These are phyloP conservation scores for Teratosphaeria pseudoeucalypti DNA, from an alignment of 2,329 filamentous ascomycete species.

Conservation along the genomic window DNA sequence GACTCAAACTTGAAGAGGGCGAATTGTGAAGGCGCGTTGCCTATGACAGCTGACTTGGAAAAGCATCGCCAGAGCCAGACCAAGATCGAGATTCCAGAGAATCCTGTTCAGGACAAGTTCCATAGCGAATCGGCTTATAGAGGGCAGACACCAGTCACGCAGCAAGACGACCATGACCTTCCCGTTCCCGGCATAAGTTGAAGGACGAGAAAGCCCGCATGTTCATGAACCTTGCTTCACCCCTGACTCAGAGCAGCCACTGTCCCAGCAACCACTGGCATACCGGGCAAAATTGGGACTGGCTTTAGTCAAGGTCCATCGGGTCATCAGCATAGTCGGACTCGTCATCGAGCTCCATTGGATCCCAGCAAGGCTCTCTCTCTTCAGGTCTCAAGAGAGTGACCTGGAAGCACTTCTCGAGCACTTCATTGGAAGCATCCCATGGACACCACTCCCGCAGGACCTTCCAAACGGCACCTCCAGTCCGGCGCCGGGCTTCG, in stretches of 20 bases:
- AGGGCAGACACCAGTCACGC: background rate
- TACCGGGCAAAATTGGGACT: background rate
- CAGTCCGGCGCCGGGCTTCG: slow-evolving; percentile 17
- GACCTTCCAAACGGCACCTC: slow-evolving; percentile 17
- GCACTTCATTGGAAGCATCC: slow-evolving; percentile 20
- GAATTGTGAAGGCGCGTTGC: slow-evolving; percentile 3
- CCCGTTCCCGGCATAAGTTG: background rate
- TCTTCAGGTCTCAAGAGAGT: slow-evolving; percentile 21
- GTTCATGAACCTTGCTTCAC: no score
- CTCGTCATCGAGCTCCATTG: slow-evolving; percentile 21
- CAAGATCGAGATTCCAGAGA: background rate
- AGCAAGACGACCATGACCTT: background rate
- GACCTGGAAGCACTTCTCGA: slow-evolving; percentile 18
- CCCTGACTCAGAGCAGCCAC: background rate
- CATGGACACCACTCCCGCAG: slow-evolving; percentile 25
- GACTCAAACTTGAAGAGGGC: slow-evolving; percentile 1
- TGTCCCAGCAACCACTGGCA: background rate
- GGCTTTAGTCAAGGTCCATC: slow-evolving; percentile 20
- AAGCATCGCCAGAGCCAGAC: background rate
- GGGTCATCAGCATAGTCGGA: slow-evolving; percentile 14
- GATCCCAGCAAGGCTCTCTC: slow-evolving; percentile 16
- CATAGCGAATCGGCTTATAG: background rate
- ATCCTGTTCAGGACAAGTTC: background rate
- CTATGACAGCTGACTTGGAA: slow-evolving; percentile 2
- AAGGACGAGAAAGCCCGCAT: background rate